These are phyloP conservation scores for Obba rivulosa DNA, from an alignment of 768 basidiomycete species.

Conservation along the genomic window DNA sequence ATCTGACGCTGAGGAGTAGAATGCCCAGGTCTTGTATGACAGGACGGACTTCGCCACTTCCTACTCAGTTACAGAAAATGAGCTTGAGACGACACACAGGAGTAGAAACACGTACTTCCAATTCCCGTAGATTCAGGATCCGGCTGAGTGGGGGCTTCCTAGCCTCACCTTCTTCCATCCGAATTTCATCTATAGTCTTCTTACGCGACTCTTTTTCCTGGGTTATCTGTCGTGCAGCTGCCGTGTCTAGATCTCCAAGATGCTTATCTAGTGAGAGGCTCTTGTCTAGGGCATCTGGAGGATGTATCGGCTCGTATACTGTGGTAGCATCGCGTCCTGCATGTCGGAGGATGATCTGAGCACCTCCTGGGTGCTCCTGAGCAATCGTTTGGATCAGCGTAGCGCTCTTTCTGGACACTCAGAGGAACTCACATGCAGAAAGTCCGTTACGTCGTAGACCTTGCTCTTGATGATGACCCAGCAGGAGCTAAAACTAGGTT, in stretches of 20 bases:
- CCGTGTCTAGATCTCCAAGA: slow-evolving; percentile 56
- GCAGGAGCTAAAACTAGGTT: slow-evolving; percentile 50
- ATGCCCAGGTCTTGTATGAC: slow-evolving; percentile 70
- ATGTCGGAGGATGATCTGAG: slow-evolving; percentile 75
- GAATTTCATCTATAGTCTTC: slow-evolving; percentile 65
- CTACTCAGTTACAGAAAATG: too few relatives aligned
- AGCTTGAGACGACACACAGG: too few relatives aligned
- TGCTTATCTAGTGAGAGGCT: slow-evolving; percentile 67
- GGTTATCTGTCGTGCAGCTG: slow-evolving; percentile 40
- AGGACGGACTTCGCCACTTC: slow-evolving; percentile 68
- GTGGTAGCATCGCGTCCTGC: slow-evolving; percentile 82
- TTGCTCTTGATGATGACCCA: slow-evolving; percentile 79
- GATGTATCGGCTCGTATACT: slow-evolving; percentile 79
- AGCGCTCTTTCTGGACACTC: neutral
- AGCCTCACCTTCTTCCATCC: slow-evolving; percentile 56
- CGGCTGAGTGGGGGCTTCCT: slow-evolving; percentile 60
- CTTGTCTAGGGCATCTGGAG: slow-evolving; percentile 72
- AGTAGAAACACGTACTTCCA: slow-evolving; percentile 52
- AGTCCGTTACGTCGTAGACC: slow-evolving; percentile 83
- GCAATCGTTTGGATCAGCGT: neutral
- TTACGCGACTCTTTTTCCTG: slow-evolving; percentile 44
- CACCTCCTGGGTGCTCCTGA: slow-evolving; percentile 78
- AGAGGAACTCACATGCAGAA: slow-evolving; percentile 50
- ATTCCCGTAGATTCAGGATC: slow-evolving; percentile 73
- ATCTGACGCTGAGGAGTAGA: slow-evolving; percentile 84